phyloP scores from a whole-genome alignment of 306 rosid genomes.

The Quillaja saponaria region DNA sequence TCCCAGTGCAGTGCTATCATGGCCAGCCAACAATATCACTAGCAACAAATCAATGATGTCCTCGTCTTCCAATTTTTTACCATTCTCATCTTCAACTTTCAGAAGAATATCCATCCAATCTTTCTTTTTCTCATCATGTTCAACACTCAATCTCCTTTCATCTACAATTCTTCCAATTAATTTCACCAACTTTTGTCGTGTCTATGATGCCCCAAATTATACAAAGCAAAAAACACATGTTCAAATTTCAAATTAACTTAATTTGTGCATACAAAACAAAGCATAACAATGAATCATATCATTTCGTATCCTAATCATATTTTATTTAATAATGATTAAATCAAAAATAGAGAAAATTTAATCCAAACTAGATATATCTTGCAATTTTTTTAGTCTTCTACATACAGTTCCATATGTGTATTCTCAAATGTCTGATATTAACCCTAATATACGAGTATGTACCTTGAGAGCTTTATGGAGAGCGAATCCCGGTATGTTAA shows the following conservation, averaged over 20 bases:
- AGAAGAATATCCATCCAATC: conserved; percentile 33
- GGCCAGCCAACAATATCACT: conserved; percentile 31
- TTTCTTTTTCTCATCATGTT: conserved; percentile 9
- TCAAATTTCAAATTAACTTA: too few species aligned
- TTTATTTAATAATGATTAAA: too few species aligned
- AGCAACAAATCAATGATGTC: conserved; percentile 29
- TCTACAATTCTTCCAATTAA: conserved; percentile 17
- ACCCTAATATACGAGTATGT: too few species aligned
- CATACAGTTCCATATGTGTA: too few species aligned
- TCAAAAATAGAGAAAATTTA: too few species aligned
- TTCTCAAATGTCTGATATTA: too few species aligned
- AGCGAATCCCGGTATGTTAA: conserved; percentile 26
- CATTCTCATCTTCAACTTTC: conserved; percentile 34
- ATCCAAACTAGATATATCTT: too few species aligned
- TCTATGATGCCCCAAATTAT: conserved; percentile 3
- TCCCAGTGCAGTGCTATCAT: conserved; percentile 22
- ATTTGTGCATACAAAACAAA: too few species aligned
- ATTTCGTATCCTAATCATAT: too few species aligned
- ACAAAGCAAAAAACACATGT: background rate
- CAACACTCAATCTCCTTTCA: conserved; percentile 8
- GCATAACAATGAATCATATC: too few species aligned
- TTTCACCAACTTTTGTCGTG: conserved; percentile 18
- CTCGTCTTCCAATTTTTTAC: conserved; percentile 29
- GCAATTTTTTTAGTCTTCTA: too few species aligned
- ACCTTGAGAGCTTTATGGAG: conserved; percentile 26